These are phyloP conservation scores for Colletotrichum euphorbiae DNA, from an alignment of 2,329 filamentous ascomycete genomes.

Conservation along the genomic window DNA sequence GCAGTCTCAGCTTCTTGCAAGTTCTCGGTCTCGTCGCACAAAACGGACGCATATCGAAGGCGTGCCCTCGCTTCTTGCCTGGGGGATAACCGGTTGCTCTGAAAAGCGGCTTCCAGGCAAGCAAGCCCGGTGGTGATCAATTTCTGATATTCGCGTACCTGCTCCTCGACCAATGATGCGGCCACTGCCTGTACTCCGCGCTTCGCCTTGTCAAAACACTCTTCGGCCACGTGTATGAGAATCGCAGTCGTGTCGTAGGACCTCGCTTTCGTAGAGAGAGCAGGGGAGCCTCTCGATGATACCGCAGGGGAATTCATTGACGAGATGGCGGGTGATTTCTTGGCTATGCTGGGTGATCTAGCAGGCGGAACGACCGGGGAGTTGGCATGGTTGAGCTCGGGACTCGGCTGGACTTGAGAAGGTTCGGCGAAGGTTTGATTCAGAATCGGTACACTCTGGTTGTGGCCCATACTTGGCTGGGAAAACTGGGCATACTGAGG, in stretches of 20 bases:
- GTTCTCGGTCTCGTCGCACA: slow-evolving; percentile 83
- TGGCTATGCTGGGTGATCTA: slow-evolving; percentile 54
- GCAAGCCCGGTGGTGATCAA: slow-evolving; percentile 78
- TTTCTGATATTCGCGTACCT: slow-evolving; percentile 75
- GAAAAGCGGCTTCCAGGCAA: slow-evolving; percentile 77
- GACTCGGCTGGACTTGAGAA: slow-evolving; percentile 47
- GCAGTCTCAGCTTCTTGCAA: slow-evolving; percentile 78
- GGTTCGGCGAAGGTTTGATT: slow-evolving; percentile 32
- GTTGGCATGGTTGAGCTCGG: slow-evolving; percentile 54
- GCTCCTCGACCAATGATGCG: slow-evolving; percentile 60
- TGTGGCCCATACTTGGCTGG: slow-evolving; percentile 37
- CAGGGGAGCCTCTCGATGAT: slow-evolving; percentile 50
- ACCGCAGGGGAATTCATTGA: slow-evolving; percentile 42
- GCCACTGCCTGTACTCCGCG: slow-evolving; percentile 62
- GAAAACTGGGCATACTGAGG: slow-evolving; percentile 36
- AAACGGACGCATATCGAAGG: slow-evolving; percentile 76
- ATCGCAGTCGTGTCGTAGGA: slow-evolving; percentile 67
- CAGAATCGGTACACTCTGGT: slow-evolving; percentile 25
- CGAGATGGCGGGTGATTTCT: slow-evolving; percentile 49
- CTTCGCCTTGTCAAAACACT: slow-evolving; percentile 78
- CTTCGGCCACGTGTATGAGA: slow-evolving; percentile 78
- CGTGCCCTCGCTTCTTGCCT: slow-evolving; percentile 76
- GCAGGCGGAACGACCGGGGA: slow-evolving; percentile 53
- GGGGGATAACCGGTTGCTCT: slow-evolving; percentile 69
- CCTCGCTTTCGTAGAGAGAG: slow-evolving; percentile 53